Evolutionary conservation across 148 eudicot genomes (phyloP), one percentile per base, ranked within the genome.

Genomic region (Spergularia marina): DNA sequence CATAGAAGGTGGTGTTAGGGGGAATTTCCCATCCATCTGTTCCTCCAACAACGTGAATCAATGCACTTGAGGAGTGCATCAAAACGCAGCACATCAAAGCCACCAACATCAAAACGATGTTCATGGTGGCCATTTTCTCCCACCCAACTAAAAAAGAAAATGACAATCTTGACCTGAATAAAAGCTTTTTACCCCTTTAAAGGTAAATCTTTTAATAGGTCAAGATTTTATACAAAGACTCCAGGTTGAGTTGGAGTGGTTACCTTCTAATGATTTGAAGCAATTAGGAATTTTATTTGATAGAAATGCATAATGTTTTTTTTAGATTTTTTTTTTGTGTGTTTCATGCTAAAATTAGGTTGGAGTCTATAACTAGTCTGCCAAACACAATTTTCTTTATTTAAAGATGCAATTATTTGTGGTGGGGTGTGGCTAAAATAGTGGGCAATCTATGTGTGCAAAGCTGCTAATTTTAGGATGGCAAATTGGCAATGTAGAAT

Each of bases 11-110:
- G 3, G 62, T 10, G 68, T 75, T 86, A 14, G 88, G 88, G 21
- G 91, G 91, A 41, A 88, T 52, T 58, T 71, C 74, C 91, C 91
- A 88, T 2, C 91, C 91, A 0, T 53, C 39, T 17, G 56, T 72
- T 65, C 88, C 91, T 57, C 91, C 91, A 47, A 88, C 89, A 10
- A 84, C 80, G 39, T 88, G 89, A 68, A 83, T 80, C 57, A 86
- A 60, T 36, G 89, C 89, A n/a, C 44, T 79, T 11, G 81, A 39
- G 6, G 78, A 73, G 17, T 78, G 78, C 49, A 76, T 39, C 83
- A 82, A 78, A 64, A 65, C 70, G 74, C 81, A 79, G 66, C 74
- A 68, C 68, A 74, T 53, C 13, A 76, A 58, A 10, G 58, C 76
- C 17, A 75, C 56, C n/a, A 83, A 13, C 70, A 82, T 10, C 81